Evolutionary conservation across 306 rosid genomes (phyloP), one percentile per base, ranked within the genome.

Genomic region (Prosopis cineraria): DNA sequence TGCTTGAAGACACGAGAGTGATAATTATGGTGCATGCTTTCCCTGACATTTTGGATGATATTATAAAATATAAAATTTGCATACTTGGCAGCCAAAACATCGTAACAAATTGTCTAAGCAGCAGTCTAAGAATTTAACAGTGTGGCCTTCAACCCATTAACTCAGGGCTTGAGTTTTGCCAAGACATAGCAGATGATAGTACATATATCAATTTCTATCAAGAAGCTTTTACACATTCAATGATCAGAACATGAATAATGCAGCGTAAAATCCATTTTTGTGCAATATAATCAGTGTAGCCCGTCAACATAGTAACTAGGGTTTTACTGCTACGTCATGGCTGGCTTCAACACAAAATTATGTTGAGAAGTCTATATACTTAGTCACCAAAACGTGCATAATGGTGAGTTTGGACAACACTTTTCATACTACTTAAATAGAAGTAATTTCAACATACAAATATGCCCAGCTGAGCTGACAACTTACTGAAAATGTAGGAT

Each of bases 401-500:
- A 50, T 24, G 73, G 17, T n/a, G 55, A 64, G 53, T 68, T 68
- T 34, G 78, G 55, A 62, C 37, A 20, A 43, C 45, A 47, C 16
- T 31, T 33, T 36, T 39, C 76, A 25, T 37, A 64, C 53, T 64
- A 43, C 62, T 45, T 67, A 80, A 80, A 44, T 68, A 69, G 64
- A 41, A 62, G 64, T 39, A 45, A 71, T 2, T 41, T 16, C 33
- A 70, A 83, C 70, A 55, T 44, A 65, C 36, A 53, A 68, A 79
- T 20, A 29, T 27, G 67, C 30, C 77, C 50, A 58, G 71, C 10
- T 68, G 72, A 22, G 34, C 71, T 31, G 78, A 68, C 59, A 60
- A 89, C 98, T 92, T 88, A 95, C 98, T 43, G 97, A 79, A 85
- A 86, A 80, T 25, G 97, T 90, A 74, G 97, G 97, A 74, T 93